Evolutionary conservation across 2,329 filamentous ascomycete species (phyloP), one percentile per base, ranked within the genome.

Genomic region (Plenodomus lindquistii): DNA sequence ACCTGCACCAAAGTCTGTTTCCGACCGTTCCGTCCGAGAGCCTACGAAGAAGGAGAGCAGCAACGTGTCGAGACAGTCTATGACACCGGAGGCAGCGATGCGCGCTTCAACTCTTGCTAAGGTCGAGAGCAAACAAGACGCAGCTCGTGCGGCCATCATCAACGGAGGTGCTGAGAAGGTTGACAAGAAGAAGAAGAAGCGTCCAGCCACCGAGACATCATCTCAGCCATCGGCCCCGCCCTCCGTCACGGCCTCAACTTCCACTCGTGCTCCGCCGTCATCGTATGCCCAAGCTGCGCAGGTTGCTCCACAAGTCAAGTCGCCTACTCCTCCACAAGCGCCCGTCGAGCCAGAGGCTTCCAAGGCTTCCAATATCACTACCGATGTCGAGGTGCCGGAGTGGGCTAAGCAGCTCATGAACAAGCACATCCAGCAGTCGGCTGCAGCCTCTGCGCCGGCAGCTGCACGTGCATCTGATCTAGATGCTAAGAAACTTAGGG

Each of bases 181-280:
- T 1, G 69, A 76, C 31, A 78, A 77, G 65, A 87, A 90, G 62
- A 89, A 83, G 66, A 82, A 90, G 79, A 93, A 91, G 78, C 82
- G 80, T 50, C 70, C 73, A 0, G 69, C 73, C 2, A 68, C 75
- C 7, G 78, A 79, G 3, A 73, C 76, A 11, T 70, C 73, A 27
- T 75, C 74, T 2, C 84, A 85, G 52, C 73, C 56, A 4, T 67
- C 65, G 3, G 46, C 52, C 11, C 31, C 46, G 21, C 35, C 42
- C 24, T 52, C 46, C 7, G 24, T 44, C 16, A 20, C 36, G 31
- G 35, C 55, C 19, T 57, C 61, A 8, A 48, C 54, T 2, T 27
- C 48, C 13, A 53, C 63, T 15, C 63, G 64, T 38, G 45, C 59
- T 10, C 48, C 66, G 27, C 57, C 65, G 2, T 57, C 72, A 4